These are phyloP conservation scores for Podospora pseudopauciseta DNA, from an alignment of 495 filamentous ascomycete genomes.

Conservation along the genomic window DNA sequence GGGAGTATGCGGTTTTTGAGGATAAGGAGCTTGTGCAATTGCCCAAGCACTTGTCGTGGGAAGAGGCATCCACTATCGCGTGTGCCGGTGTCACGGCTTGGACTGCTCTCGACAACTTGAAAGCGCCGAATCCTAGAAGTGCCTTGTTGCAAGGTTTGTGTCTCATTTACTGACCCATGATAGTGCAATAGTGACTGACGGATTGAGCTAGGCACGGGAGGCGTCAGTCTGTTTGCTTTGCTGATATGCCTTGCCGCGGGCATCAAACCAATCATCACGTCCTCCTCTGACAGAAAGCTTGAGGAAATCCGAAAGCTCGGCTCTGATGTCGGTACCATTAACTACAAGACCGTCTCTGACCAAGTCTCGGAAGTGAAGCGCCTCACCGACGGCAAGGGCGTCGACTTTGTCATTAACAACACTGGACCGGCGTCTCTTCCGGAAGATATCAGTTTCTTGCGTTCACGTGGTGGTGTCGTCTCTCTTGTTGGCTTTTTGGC, in stretches of 20 bases:
- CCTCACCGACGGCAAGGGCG: conserved; percentile 33
- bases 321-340: conserved; percentile 16
- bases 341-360: conserved; percentile 29
- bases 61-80: conserved; percentile 25
- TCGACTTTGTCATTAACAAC: conserved; percentile 31
- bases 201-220: conserved; percentile 15
- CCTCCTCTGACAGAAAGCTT: conserved; percentile 36
- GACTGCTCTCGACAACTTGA: conserved; percentile 15
- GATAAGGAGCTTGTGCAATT: conserved; percentile 30
- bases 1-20: conserved; percentile 33
- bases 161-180: neutral
- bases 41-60: conserved; percentile 29
- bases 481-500: conserved; percentile 22
- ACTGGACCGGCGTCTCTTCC: conserved; percentile 24
- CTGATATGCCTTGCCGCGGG: conserved; percentile 26
- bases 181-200: neutral
- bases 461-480: conserved; percentile 9
- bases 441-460: conserved; percentile 12
- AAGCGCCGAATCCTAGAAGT: conserved; percentile 3
- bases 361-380: conserved; percentile 22
- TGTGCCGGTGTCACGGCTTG: conserved; percentile 25
- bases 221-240: conserved; percentile 23
- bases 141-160: conserved; percentile 23
- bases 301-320: neutral
- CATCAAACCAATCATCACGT: conserved; percentile 38